Evolutionary conservation across 495 filamentous ascomycete species (phyloP).

Genomic region (Penicillium lividum): DNA sequence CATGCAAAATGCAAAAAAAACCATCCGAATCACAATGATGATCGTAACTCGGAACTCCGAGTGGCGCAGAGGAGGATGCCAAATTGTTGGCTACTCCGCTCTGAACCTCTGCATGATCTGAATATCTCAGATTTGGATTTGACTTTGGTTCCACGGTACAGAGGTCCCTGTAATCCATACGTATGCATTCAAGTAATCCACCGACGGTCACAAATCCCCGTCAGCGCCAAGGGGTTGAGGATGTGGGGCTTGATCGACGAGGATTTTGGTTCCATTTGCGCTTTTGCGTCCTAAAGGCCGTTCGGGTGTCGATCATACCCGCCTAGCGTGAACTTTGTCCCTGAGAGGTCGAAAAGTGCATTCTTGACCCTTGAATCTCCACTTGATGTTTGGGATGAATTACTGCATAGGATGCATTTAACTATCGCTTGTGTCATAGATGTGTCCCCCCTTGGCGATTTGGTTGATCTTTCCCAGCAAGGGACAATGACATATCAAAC

Average conservation of each 20-base stretch:
- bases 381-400: constrained; percentile 18
- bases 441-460: constrained; percentile 4
- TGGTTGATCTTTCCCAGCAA: background rate
- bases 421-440: constrained; percentile 1
- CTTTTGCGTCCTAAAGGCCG: constrained; percentile 16
- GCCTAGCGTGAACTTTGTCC: constrained; percentile 25
- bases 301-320: constrained; percentile 29
- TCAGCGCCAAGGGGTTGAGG: constrained; percentile 15
- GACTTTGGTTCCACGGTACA: too few species aligned
- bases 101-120: background rate
- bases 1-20: background rate
- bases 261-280: constrained; percentile 21
- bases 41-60: background rate
- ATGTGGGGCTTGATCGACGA: constrained; percentile 27
- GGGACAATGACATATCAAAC: background rate
- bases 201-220: background rate
- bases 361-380: constrained; percentile 22
- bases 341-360: constrained; percentile 10
- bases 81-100: constrained; percentile 17
- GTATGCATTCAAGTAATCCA: background rate
- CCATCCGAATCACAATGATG: background rate
- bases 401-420: constrained; percentile 15
- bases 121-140: background rate
- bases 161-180: too few species aligned
- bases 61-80: constrained; percentile 7